Base-by-base conservation (phyloP, 2,329 filamentous ascomycete species). In the Epichloe sp. region DNA sequence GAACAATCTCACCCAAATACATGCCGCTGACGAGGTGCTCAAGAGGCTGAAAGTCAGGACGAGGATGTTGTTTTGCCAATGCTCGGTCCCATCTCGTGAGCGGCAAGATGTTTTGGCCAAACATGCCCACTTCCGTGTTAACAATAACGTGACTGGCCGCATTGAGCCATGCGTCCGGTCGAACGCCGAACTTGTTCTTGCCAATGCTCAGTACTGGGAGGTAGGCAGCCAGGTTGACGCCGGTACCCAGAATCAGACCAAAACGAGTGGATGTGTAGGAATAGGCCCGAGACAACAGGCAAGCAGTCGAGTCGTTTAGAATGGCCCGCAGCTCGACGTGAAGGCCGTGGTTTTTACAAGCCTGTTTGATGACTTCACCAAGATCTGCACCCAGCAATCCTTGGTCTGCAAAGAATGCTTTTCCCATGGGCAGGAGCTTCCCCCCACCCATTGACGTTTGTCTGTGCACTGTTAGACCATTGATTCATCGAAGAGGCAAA, bases 111-210 rank as follows among this genome's bases (percentile, higher is more conserved):
- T 68, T 74, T 48, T 72, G 67, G 14, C 81, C 81, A 60, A 83
- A 83, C 80, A 85, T 84, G 57, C 80, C 76, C 36, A 84, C 64
- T 62, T 85, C 81, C 1, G 80, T 83, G 62, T 85, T 85, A 57
- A 85, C 74, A 53, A 85, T 77, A 52, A 84, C 79, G 57, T 83
- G 77, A 52, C 71, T 76, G 4, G 79, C 80, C 19, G 69, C 68
- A 21, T 76, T 69, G 58, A 79, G 78, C 80, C 80, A 83, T 35
- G 64, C 64, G 5, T 66, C 61, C 0, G 79, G 77, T 8, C 79
- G 73, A 26, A 65, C 59, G 42, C 79, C 79, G 53, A 80, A 82
- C 60, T 83, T 84, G 45, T 65, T 53, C 43, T 67, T 69, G 31
- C 74, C 71, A 50, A 85, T 72, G 15, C 76, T 71, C 3, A 70